Evolutionary conservation across 2,329 filamentous ascomycete species (phyloP), one percentile per base, ranked within the genome.

Genomic region (Aureobasidium leucospermi): DNA sequence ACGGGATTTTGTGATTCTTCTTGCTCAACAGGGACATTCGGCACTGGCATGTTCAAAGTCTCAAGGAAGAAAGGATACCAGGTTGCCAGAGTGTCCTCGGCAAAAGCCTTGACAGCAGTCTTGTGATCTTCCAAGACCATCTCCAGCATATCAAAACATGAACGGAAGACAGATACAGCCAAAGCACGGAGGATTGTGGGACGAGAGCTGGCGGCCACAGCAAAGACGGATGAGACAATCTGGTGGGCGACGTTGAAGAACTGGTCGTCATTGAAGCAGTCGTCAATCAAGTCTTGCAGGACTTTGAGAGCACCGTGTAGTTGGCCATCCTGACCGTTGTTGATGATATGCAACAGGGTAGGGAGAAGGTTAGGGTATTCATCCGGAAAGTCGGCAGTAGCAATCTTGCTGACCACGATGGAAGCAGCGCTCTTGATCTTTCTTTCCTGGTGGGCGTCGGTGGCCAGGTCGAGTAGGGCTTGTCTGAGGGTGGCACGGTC

Each of bases 61-160:
- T 83, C 81, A 65, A 90, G 80, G 77, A 97, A 94, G 77, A 96
- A 96, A 4, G 92, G 90, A 63, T 89, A 86, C 94, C 94, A 99
- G 53, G 84, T 83, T 6, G 53, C 63, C 51, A 97, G 80, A 0
- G 90, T 85, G 69, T 96, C 88, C 62, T 96, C 90, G 57, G 93
- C 91, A 71, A 99, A 99, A 1, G 81, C 81, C 73, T 90, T 94
- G 62, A 97, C 90, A 59, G 89, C 89, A 60, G 82, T 81, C 68
- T 89, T 89, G 74, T 97, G 89, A 66, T 96, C 90, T 65, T 96
- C 92, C 79, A 96, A 88, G 65, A 97, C 89, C 84, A 96, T 96
- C 75, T 97, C 91, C 76, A 99, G 84, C 60, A 94, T 89, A 71
- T 97, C 91, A 72, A 99, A 96, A 74, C 90, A 96, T 51, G 85